Percentiles rank a stretch among this genome's conserved stretches.
Conservation (phyloP, 2,329 filamentous ascomycete species). For the Talaromyces sp. region DNA sequence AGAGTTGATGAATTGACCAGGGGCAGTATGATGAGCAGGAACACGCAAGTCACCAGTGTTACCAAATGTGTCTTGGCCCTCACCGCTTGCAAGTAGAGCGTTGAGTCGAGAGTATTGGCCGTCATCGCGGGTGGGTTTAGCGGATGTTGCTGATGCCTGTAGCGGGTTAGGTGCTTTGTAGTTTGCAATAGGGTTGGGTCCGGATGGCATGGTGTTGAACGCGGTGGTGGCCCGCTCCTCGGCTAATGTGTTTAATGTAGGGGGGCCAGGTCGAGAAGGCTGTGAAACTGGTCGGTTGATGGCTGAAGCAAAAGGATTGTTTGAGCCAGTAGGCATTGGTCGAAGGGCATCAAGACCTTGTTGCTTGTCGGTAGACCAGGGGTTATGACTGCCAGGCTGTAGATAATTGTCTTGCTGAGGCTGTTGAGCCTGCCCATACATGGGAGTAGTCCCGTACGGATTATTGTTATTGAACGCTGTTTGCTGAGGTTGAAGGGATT, state of each 20-base stretch:
- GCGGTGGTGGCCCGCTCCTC: slow-evolving; percentile 76
- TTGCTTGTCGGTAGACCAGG: slow-evolving; percentile 69
- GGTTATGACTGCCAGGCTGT: slow-evolving; percentile 86
- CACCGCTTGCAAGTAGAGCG: slow-evolving; percentile 75
- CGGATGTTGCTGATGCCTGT: slow-evolving; percentile 30
- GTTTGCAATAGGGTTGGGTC: slow-evolving; percentile 37
- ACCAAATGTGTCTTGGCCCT: slow-evolving; percentile 95
- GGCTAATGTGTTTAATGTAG: slow-evolving; percentile 69
- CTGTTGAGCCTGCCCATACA: slow-evolving; percentile 50
- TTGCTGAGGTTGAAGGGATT: slow-evolving; percentile 56
- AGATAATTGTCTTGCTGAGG: slow-evolving; percentile 55
- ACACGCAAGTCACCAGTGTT: slow-evolving; percentile 96
- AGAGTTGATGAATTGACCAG: slow-evolving; percentile 94
- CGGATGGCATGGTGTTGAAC: slow-evolving; percentile 50
- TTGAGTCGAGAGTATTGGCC: slow-evolving; percentile 73
- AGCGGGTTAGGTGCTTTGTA: slow-evolving; percentile 27
- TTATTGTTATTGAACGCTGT: slow-evolving; percentile 56
- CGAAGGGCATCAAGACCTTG: slow-evolving; percentile 60
- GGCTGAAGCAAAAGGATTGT: slow-evolving; percentile 90
- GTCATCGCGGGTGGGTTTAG: slow-evolving; percentile 41
- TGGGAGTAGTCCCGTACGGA: slow-evolving; percentile 52
- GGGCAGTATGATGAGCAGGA: slow-evolving; percentile 91
- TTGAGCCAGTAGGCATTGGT: slow-evolving; percentile 87
- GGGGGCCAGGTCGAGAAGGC: slow-evolving; percentile 55
- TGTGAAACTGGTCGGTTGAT: slow-evolving; percentile 56